Evolutionary conservation across 2,329 filamentous ascomycete species (phyloP), one percentile per base, ranked within the genome.

Genomic region (Paecilomyces dactylethromorphus): DNA sequence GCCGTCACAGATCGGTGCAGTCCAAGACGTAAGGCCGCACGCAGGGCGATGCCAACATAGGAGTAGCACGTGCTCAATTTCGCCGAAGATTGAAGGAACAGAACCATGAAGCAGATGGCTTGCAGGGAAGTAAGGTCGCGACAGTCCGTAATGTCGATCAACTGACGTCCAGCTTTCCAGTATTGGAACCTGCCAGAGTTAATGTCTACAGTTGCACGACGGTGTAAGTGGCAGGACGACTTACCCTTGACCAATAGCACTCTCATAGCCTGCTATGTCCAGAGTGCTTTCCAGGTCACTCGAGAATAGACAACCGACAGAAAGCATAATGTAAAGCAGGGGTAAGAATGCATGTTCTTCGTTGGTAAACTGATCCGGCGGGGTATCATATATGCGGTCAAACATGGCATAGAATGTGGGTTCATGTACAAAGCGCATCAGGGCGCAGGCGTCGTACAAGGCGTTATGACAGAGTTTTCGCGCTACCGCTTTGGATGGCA

Each of bases 21-120:
- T 7, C 90, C 90, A 75, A 93, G 87, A 29, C 89, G 84, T 33
- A 93, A 75, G n/a, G 88, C 86, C 6, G 88, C 88, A 55, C 89
- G 84, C 54, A 92, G 78, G 1, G 89, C 90, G 65, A 93, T 88
- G 6, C 90, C 90, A 54, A 93, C 82, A 65, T 91, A 92, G 0
- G 89, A 85, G 72, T 93, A 93, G 69, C 90, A 93, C 10, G 86
- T 88, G 68, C 87, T 90, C 31, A 93, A 77, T 68, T 91, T 90
- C 10, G 89, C 89, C 1, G 90, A 90, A 2, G 88, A 86, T 68
- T 94, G 90, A 1, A 93, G 80, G 68, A 92, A 94, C 2, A 93
- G 77, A 54, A 92, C 88, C 82, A 92, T 89, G 70, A 91, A 92
- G 21, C 92, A 76, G 6, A 94, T 81, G 1, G 88, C 85, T 71